Conservation (phyloP, 2,329 filamentous ascomycete genomes). For the Chaetomium strumarium region DNA sequence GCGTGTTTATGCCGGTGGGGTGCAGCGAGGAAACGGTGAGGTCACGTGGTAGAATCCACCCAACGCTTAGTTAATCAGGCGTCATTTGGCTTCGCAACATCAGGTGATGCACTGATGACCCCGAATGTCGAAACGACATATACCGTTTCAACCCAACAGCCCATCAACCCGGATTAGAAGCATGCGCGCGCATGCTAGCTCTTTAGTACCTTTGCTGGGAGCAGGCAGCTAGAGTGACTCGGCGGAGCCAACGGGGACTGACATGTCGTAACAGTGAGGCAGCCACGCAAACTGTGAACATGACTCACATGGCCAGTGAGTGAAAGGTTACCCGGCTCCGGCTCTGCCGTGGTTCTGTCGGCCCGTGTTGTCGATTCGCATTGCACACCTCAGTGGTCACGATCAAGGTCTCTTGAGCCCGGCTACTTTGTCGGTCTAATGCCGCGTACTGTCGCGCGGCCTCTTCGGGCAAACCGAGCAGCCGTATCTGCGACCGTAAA, state of each 20-base stretch:
- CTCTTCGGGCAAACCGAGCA: neutral
- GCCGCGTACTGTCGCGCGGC: neutral
- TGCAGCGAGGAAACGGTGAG: neutral
- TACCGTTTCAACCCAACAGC: neutral
- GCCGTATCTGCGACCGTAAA: neutral
- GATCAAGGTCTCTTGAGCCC: neutral
- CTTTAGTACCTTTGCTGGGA: conserved; percentile 7
- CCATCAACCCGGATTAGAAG: neutral
- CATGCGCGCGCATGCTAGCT: neutral
- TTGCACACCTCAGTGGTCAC: conserved; percentile 5
- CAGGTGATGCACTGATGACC: neutral
- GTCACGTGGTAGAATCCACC: neutral
- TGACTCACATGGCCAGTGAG: conserved; percentile 9
- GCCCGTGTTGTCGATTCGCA: conserved; percentile 9
- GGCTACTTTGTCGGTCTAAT: neutral
- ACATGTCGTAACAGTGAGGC: conserved; percentile 13
- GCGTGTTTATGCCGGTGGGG: neutral
- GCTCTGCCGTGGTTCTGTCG: neutral
- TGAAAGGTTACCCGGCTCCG: neutral
- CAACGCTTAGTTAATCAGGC: conserved; percentile 1
- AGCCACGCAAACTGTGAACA: conserved; percentile 4
- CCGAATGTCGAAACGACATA: neutral
- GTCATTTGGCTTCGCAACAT: neutral
- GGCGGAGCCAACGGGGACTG: conserved; percentile 7
- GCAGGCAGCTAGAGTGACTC: conserved; percentile 14